Percentiles rank a stretch among this genome's conserved stretches.
Conservation (phyloP, 768 basidiomycete genomes). For the Pleurotus pulmonarius region DNA sequence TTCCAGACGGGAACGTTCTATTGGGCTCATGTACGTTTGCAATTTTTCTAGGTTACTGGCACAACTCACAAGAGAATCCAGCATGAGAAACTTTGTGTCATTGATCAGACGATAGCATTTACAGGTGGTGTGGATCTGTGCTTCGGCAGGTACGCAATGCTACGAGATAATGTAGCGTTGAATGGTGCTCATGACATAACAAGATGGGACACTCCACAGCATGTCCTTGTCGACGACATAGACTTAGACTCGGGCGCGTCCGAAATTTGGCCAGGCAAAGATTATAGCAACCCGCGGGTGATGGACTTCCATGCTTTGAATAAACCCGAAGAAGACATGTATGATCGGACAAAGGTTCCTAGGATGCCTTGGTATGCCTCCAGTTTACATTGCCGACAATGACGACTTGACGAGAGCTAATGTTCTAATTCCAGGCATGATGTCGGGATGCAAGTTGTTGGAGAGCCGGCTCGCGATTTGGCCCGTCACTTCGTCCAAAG, state of each 20-base stretch:
- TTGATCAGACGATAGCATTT: slow-evolving; percentile 96
- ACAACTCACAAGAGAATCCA: slow-evolving; percentile 20
- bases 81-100: slow-evolving; percentile 98
- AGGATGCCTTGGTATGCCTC: slow-evolving; percentile 91
- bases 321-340: slow-evolving; percentile 94
- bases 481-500: slow-evolving; percentile 93
- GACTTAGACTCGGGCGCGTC: slow-evolving; percentile 52
- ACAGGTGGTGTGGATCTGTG: slow-evolving; percentile 97
- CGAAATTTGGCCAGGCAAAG: slow-evolving; percentile 96
- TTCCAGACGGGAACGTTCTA: slow-evolving; percentile 97
- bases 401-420: neutral
- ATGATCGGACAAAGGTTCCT: slow-evolving; percentile 83
- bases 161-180: neutral
- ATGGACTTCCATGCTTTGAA: slow-evolving; percentile 80
- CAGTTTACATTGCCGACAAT: neutral
- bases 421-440: slow-evolving; percentile 69
- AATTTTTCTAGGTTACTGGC: neutral
- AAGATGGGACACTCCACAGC: slow-evolving; percentile 96
- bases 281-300: slow-evolving; percentile 89
- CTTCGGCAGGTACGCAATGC: slow-evolving; percentile 67
- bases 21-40: slow-evolving; percentile 86
- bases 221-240: slow-evolving; percentile 83
- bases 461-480: slow-evolving; percentile 92
- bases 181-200: slow-evolving; percentile 5
- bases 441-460: slow-evolving; percentile 92